Percentiles rank a stretch among this genome's conserved stretches.
These are phyloP conservation scores for Metschnikowia koreensis DNA, from an alignment of 805 yeast genomes.

Conservation along the genomic window DNA sequence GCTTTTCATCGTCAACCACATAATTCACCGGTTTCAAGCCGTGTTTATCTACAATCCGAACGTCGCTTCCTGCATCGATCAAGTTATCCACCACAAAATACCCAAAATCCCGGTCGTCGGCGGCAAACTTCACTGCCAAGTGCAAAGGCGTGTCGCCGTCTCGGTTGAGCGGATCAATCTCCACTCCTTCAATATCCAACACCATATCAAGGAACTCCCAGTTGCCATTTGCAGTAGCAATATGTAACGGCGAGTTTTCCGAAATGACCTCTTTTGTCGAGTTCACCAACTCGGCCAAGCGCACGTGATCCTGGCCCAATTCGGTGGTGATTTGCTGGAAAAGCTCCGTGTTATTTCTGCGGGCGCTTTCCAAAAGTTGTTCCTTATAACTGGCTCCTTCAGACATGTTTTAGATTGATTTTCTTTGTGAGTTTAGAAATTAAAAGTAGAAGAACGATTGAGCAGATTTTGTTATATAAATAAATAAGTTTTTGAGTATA, in stretches of 20 bases:
- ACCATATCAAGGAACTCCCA: slow-evolving; percentile 81
- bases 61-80: slow-evolving; percentile 90
- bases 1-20: slow-evolving; percentile 53
- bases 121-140: slow-evolving; percentile 72
- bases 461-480: no score
- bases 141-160: slow-evolving; percentile 91
- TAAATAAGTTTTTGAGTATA: no score
- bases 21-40: slow-evolving; percentile 78
- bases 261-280: slow-evolving; percentile 63
- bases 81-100: slow-evolving; percentile 72
- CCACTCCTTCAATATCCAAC: slow-evolving; percentile 86
- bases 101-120: slow-evolving; percentile 84
- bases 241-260: slow-evolving; percentile 77
- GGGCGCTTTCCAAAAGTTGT: slow-evolving; percentile 81
- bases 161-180: slow-evolving; percentile 76
- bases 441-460: no score
- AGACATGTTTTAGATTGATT: slow-evolving; percentile 7
- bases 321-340: slow-evolving; percentile 54
- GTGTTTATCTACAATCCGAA: slow-evolving; percentile 42
- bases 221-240: slow-evolving; percentile 78
- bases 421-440: no score
- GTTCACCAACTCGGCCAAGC: slow-evolving; percentile 57
- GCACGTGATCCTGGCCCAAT: slow-evolving; percentile 36
- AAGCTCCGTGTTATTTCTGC: slow-evolving; percentile 83
- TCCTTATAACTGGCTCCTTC: slow-evolving; percentile 71